phyloP scores from a whole-genome alignment of 2,329 filamentous ascomycete species.

The Claviceps africana region DNA sequence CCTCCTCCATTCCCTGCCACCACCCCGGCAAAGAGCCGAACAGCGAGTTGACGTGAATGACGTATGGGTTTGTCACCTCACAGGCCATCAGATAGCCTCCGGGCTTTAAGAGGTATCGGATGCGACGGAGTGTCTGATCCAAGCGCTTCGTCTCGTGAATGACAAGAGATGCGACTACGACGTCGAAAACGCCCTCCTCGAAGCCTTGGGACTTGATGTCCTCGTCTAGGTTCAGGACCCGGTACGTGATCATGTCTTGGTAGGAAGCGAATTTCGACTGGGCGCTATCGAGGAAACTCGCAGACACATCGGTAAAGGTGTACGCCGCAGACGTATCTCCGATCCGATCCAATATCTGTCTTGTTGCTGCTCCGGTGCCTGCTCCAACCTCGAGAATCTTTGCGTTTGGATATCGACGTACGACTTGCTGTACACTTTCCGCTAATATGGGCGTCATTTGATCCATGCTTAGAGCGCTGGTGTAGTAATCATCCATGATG shows the following conservation, averaged over 20 bases:
- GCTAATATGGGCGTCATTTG: not conserved
- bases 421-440: not conserved
- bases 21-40: slow-evolving; percentile 1
- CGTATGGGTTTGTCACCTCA: slow-evolving; percentile 1
- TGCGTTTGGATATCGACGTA: not conserved
- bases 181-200: slow-evolving; percentile 17
- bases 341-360: slow-evolving; percentile 18
- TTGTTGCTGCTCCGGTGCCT: slow-evolving; percentile 29
- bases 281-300: slow-evolving; percentile 25
- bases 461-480: not conserved
- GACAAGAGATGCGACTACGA: slow-evolving; percentile 23
- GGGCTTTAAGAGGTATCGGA: slow-evolving; percentile 5
- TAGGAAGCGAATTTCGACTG: slow-evolving; percentile 15
- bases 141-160: slow-evolving; percentile 22
- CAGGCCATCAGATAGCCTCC: slow-evolving; percentile 4
- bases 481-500: slow-evolving; percentile 12
- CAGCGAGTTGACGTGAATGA: not conserved
- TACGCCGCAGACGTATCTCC: slow-evolving; percentile 20
- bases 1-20: slow-evolving; percentile 2
- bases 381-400: slow-evolving; percentile 23
- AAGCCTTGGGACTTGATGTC: slow-evolving; percentile 18
- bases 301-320: slow-evolving; percentile 30
- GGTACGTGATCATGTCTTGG: slow-evolving; percentile 8
- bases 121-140: slow-evolving; percentile 9
- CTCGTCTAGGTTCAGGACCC: slow-evolving; percentile 13